These are phyloP conservation scores for Vickermania spadyakhi DNA, from an alignment of 208 protist species.

Conservation along the genomic window DNA sequence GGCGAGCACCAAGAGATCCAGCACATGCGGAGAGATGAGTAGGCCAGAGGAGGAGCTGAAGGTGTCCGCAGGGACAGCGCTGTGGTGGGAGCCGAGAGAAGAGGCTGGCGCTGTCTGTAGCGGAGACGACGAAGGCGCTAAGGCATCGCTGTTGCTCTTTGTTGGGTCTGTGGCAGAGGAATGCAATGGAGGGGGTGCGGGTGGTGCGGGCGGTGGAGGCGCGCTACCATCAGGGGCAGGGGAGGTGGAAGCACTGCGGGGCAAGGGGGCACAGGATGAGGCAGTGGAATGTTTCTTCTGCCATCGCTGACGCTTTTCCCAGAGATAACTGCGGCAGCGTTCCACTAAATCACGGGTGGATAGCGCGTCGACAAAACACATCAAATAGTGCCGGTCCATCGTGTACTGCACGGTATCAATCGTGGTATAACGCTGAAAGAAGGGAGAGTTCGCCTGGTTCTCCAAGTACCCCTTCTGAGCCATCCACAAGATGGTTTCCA, in stretches of 20 bases:
- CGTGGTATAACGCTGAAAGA: slow-evolving; percentile 29
- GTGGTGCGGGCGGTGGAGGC: no score
- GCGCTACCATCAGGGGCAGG: not conserved
- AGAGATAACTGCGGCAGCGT: slow-evolving; percentile 42
- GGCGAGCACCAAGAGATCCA: slow-evolving; percentile 71
- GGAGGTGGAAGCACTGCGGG: not conserved
- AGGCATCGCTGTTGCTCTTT: no score
- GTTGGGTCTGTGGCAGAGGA: no score
- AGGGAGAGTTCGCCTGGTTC: slow-evolving; percentile 7
- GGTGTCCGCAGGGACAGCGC: no score
- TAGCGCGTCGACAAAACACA: slow-evolving; percentile 47
- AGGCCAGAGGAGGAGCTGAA: no score
- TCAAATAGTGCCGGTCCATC: slow-evolving; percentile 78
- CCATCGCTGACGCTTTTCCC: slow-evolving; percentile 15
- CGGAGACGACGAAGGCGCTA: not conserved
- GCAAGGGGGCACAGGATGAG: not conserved
- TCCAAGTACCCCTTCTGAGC: slow-evolving; percentile 69
- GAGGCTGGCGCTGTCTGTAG: not conserved
- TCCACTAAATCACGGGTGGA: slow-evolving; percentile 22
- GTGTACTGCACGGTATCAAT: slow-evolving; percentile 61
- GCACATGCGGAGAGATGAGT: slow-evolving; percentile 54
- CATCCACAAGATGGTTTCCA: slow-evolving; percentile 77
- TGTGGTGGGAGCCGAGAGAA: no score
- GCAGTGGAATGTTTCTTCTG: not conserved
- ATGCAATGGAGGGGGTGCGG: no score